A percentile compares a stretch with the other conserved stretches of the same genome.
These are phyloP conservation scores for Monilinia fructigena DNA, from an alignment of 2,329 filamentous ascomycete genomes.

Conservation along the genomic window DNA sequence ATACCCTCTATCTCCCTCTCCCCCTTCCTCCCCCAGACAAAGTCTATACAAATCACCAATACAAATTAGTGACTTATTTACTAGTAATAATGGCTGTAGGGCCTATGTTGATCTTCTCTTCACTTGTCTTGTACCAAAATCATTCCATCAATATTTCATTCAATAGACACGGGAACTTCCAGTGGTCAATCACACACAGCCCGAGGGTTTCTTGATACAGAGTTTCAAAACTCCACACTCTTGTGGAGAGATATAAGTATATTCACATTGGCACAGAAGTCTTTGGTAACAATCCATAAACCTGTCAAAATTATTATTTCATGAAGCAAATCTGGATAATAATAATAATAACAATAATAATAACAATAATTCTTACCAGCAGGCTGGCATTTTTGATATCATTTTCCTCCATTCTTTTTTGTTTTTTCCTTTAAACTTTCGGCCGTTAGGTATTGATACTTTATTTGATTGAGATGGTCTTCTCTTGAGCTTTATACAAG, in stretches of 20 bases:
- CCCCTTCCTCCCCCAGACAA: no score
- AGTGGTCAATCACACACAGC: neutral
- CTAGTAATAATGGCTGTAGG: neutral
- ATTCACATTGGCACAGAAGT: neutral
- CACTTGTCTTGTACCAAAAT: neutral
- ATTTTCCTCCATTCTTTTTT: neutral
- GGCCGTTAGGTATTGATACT: neutral
- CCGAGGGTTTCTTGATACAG: neutral
- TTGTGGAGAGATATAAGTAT: constrained; percentile 15
- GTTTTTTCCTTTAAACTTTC: neutral
- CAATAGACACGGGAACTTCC: neutral
- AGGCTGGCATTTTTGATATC: neutral
- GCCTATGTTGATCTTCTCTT: constrained; percentile 3
- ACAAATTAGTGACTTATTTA: neutral
- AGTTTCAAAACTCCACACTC: constrained; percentile 6
- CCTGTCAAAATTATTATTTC: neutral
- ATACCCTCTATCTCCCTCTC: no score
- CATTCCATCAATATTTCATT: constrained; percentile 14
- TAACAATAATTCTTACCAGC: neutral
- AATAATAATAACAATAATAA: neutral
- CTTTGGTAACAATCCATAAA: neutral
- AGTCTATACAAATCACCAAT: no score
- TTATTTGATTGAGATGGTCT: neutral
- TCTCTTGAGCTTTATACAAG: neutral
- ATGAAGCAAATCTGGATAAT: neutral